Percentiles rank a stretch among this genome's conserved stretches.
These are phyloP conservation scores for Gracilariopsis chorda DNA, from an alignment of 23 red algal genomes.

Conservation along the genomic window DNA sequence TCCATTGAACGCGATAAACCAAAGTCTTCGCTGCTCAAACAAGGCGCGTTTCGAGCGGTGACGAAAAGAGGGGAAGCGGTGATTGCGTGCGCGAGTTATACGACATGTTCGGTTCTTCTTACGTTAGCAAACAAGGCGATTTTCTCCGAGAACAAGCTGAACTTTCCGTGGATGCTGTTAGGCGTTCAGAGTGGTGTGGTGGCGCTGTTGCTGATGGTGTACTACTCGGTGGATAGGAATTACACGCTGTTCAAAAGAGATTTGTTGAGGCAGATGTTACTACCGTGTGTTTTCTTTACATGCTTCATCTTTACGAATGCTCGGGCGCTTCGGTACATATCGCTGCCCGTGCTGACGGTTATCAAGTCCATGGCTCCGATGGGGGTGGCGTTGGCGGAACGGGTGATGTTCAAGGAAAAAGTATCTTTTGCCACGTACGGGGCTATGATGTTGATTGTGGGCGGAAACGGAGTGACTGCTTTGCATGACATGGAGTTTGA, in stretches of 20 bases:
- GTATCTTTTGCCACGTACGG: conserved; percentile 49
- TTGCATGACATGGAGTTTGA: conserved; percentile 76
- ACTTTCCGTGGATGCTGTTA: conserved; percentile 77
- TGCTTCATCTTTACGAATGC: conserved; percentile 90
- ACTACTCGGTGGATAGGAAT: background rate
- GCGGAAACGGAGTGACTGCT: conserved; percentile 65
- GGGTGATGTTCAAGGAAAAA: conserved; percentile 46
- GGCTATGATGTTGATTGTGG: conserved; percentile 62
- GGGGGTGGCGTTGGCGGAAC: conserved; percentile 63
- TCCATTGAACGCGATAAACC: background rate
- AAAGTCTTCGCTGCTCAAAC: background rate
- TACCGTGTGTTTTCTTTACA: conserved; percentile 80
- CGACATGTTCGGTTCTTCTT: conserved; percentile 28
- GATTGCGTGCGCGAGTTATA: conserved; percentile 28
- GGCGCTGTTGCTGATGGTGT: background rate
- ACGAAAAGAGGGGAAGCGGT: conserved; percentile 9
- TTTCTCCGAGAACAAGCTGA: conserved; percentile 61
- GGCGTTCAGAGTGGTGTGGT: conserved; percentile 48
- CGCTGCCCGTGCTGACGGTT: conserved; percentile 78
- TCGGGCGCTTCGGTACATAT: conserved; percentile 75
- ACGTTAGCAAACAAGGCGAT: conserved; percentile 85
- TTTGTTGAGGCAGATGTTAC: conserved; percentile 50
- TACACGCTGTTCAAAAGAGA: background rate
- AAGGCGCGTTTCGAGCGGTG: background rate
- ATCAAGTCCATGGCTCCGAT: conserved; percentile 86